Evolutionary conservation across 176 grass and related monocot genomes (phyloP), one percentile per base, ranked within the genome.

Genomic region (Lolium rigidum): DNA sequence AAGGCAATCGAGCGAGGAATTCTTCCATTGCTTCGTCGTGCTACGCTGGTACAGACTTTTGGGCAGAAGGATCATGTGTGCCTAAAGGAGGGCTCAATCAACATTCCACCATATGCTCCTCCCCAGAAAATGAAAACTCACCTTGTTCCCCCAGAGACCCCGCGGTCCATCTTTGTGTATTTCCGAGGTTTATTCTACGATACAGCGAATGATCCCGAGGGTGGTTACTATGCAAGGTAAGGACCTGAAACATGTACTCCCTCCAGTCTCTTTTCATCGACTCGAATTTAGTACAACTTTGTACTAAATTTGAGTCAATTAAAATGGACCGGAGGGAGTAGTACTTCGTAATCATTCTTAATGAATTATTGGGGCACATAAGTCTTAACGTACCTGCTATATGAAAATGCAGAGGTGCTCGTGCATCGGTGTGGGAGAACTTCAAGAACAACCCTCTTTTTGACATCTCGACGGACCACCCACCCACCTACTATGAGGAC

Each of bases 371-470:
- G 71, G 18, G 21, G 51, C 28, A 47, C 9, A 64, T 17, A 71
- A 48, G 63, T 72, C 44, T 80, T 83, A 41, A 84, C 61, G 3
- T 24, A 50, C 85, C 69, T 88, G 17, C 50, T 48, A 0, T 84
- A 2, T 66, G 80, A 35, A 51, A 88, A 88, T 65, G 63, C 82
- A 94, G 93, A 76, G 90, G 93, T 0, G 93, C 87, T 44, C 93
- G 93, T 56, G 87, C 89, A 46, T 87, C 89, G 9, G 87, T 92
- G 18, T 95, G 93, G 90, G 78, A 92, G 61, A 95, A 92, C 79
- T 95, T 95, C 80, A 95, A 95, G 83, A 85, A 92, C 86, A 95
- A 95, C 76, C 90, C 88, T 4, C 59, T 95, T 20, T 95, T 95
- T 17, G 93, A 95, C 88, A 90, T 95, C 28, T 95, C 93, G 0